Conservation (phyloP, 108 stramenopile species). For the Pseudonitzschia multiseries region DNA sequence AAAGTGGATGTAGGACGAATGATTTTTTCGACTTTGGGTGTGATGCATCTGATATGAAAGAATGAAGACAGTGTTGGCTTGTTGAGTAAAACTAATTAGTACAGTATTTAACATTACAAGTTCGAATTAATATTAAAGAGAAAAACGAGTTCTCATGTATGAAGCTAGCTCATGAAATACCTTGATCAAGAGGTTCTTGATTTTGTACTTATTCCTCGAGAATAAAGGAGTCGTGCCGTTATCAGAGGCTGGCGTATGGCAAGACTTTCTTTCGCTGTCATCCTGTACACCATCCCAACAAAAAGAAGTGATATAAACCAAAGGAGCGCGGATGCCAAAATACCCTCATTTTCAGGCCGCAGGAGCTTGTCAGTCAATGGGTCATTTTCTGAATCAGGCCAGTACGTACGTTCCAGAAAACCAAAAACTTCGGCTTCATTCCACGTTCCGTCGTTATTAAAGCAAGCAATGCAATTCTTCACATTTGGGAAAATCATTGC, state of each 20-base stretch:
- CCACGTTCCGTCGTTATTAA: constrained; percentile 47
- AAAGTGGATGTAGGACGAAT: too few relatives aligned
- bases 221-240: constrained; percentile 6
- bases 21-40: too few relatives aligned
- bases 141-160: too few relatives aligned
- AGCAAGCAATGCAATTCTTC: constrained; percentile 39
- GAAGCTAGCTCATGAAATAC: not conserved
- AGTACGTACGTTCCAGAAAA: constrained; percentile 46
- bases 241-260: constrained; percentile 18
- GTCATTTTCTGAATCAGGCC: constrained; percentile 40
- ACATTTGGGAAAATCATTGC: constrained; percentile 38
- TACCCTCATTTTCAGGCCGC: constrained; percentile 15
- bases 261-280: constrained; percentile 5
- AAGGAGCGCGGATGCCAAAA: not conserved
- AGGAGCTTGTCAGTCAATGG: constrained; percentile 32
- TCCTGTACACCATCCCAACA: constrained; percentile 17
- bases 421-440: constrained; percentile 48
- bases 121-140: too few relatives aligned
- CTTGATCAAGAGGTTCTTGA: not conserved
- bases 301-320: constrained; percentile 20
- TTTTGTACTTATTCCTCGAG: not conserved
- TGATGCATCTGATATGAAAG: too few relatives aligned
- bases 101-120: too few relatives aligned
- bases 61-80: too few relatives aligned
- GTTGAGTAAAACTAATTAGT: too few relatives aligned